A percentile compares a stretch with the other conserved stretches of the same genome.
Conservation (phyloP, 169 alveolate genomes). For the Cryptosporidium muris region DNA sequence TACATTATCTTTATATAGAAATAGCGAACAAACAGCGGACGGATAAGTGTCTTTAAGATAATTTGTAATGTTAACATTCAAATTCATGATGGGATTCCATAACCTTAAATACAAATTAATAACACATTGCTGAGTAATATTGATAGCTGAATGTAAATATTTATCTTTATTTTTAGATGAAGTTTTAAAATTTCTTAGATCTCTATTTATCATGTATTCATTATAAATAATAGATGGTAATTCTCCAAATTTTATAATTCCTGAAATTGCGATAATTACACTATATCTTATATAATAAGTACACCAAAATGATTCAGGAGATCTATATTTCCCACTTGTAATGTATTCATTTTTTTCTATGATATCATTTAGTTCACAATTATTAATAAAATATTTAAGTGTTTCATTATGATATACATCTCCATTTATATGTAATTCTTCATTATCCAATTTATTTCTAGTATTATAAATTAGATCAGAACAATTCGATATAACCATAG, state of each 20-base stretch:
- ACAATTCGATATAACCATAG: too few species aligned
- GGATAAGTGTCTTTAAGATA: constrained; percentile 24
- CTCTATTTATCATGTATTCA: too few species aligned
- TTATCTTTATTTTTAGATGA: too few species aligned
- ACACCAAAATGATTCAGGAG: constrained; percentile 34
- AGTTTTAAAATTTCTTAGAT: too few species aligned
- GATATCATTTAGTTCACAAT: background rate
- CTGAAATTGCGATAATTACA: background rate
- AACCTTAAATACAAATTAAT: constrained; percentile 10
- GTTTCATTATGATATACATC: too few species aligned
- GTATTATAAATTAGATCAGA: too few species aligned
- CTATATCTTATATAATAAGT: constrained; percentile 41
- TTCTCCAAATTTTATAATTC: too few species aligned
- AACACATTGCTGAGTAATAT: constrained; percentile 8
- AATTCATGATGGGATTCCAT: constrained; percentile 1
- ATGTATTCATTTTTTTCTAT: background rate
- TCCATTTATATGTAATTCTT: too few species aligned
- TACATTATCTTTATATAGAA: background rate
- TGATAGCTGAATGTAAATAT: too few species aligned
- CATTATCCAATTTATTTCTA: too few species aligned
- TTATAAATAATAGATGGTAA: too few species aligned
- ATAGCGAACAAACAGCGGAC: background rate
- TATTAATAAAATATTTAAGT: background rate
- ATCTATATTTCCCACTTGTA: constrained; percentile 20
- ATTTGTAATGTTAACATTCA: constrained; percentile 17